Evolutionary conservation across 495 filamentous ascomycete genomes (phyloP), one percentile per base, ranked within the genome.

Genomic region (Penicillium nucicola): DNA sequence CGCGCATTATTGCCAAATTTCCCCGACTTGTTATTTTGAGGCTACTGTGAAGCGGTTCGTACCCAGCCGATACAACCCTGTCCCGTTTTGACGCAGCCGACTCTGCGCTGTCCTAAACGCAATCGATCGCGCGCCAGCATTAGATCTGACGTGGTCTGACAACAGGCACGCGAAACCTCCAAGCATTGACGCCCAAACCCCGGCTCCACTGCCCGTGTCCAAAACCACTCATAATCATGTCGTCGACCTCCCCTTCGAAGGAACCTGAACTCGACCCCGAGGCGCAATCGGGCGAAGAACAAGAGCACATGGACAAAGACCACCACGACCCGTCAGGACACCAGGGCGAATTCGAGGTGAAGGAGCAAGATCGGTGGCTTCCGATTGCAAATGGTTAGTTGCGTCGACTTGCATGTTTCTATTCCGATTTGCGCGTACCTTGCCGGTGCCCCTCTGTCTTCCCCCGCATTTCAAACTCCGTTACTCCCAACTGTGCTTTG

Each of bases 361-460:
- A 98, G 79, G 93, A 98, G 74, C 93, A 98, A 73, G 93, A 98
- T 76, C 79, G 93, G 80, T 98, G 93, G 93, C 85, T 98, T 72
- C 93, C 93, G 74, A 98, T 98, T 84, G 93, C 93, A 77, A 98
- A 98, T 92, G 93, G 93, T 98, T 84, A 83, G 88, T 91, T 71
- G 70, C 65, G 71, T 72, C 69, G 68, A 70, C 72, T 67, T 78
- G 75, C 76, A 77, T 72, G 64, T 72, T 67, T 60, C 69, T 69
- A 66, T 66, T 72, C 64, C 77, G 71, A 79, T 81, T 81, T 80
- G 76, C 74, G 70, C 78, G 76, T 78, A 67, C 73, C 73, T 74
- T 72, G 64, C 74, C 71, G 69, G 71, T 71, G 62, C 58, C 38
- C 55, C 34, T 25, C 50, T 48, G 28, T 47, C 5, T 45, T 52